These are phyloP conservation scores for Neonothopanus nambi DNA, from an alignment of 1,284 basidiomycete species.

Conservation along the genomic window DNA sequence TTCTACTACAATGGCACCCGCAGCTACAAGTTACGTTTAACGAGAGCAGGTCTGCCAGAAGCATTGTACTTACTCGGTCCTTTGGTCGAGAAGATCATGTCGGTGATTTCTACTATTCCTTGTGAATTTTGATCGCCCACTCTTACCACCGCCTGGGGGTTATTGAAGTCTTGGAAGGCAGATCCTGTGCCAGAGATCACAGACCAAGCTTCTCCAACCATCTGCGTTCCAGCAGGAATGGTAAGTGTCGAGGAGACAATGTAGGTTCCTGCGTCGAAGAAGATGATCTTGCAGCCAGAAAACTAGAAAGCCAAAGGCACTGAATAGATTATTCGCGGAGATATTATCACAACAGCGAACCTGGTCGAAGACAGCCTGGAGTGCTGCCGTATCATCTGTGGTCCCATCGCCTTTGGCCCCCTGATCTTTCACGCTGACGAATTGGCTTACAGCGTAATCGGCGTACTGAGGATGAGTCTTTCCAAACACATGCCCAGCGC, in stretches of 20 bases:
- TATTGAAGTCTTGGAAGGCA: conserved; percentile 48
- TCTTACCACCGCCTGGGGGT: conserved; percentile 49
- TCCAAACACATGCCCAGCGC: conserved; percentile 49
- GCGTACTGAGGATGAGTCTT: conserved; percentile 61
- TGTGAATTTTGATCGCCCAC: conserved; percentile 40
- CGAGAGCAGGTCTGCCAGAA: neutral
- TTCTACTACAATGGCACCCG: conserved; percentile 58
- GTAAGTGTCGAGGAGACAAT: conserved; percentile 59
- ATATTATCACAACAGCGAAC: conserved; percentile 27
- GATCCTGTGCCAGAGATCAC: conserved; percentile 57
- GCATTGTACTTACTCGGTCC: conserved; percentile 38
- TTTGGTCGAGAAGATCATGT: conserved; percentile 45
- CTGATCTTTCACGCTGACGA: conserved; percentile 56
- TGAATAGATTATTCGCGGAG: neutral
- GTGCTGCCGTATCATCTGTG: conserved; percentile 62
- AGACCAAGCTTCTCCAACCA: conserved; percentile 67
- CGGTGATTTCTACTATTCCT: conserved; percentile 46
- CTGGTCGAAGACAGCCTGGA: conserved; percentile 53
- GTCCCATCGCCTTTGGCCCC: conserved; percentile 64
- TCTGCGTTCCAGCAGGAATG: conserved; percentile 57
- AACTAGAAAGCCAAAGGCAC: conserved; percentile 33
- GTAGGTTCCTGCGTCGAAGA: conserved; percentile 62
- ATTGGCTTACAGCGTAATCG: conserved; percentile 50
- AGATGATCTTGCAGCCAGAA: conserved; percentile 61
- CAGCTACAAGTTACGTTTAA: conserved; percentile 28